Conservation (phyloP, 2,329 filamentous ascomycete genomes). For the Geosmithia flava region DNA sequence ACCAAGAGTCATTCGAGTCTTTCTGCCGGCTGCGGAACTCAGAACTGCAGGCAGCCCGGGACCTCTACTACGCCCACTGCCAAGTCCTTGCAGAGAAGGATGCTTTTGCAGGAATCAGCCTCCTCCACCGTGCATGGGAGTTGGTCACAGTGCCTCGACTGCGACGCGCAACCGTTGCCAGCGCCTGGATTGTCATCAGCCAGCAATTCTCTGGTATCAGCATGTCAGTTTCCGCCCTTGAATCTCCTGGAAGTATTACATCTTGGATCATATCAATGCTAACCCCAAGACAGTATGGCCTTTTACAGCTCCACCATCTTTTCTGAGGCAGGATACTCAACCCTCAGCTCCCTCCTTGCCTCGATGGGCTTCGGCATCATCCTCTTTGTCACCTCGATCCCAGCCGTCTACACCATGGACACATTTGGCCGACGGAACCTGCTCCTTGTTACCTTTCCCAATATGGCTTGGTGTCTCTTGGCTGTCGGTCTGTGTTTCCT, state of each 20-base stretch:
- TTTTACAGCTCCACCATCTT: constrained; percentile 40
- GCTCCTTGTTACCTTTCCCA: constrained; percentile 16
- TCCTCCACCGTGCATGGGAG: constrained; percentile 28
- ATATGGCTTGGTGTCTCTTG: constrained; percentile 14
- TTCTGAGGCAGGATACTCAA: constrained; percentile 27
- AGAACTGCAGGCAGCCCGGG: constrained; percentile 46
- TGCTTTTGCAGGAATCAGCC: constrained; percentile 15
- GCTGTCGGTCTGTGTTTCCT: constrained; percentile 30
- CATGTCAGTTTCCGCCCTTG: constrained; percentile 1
- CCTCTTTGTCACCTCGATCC: constrained; percentile 38
- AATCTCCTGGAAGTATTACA: background rate
- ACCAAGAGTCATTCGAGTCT: constrained; percentile 42
- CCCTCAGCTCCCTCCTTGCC: constrained; percentile 28
- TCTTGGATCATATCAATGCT: background rate
- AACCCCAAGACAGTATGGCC: constrained; percentile 24
- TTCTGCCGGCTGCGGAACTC: constrained; percentile 44
- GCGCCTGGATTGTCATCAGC: constrained; percentile 16
- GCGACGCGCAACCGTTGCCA: constrained; percentile 24
- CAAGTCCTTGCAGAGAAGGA: constrained; percentile 19
- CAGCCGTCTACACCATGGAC: constrained; percentile 41
- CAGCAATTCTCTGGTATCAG: constrained; percentile 17
- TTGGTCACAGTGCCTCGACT: constrained; percentile 32
- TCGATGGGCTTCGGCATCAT: constrained; percentile 41
- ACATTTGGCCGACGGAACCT: constrained; percentile 35
- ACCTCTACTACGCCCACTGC: constrained; percentile 47